Evolutionary conservation across 1,284 basidiomycete species (phyloP).

Genomic region (Papiliotrema nemorosa): DNA sequence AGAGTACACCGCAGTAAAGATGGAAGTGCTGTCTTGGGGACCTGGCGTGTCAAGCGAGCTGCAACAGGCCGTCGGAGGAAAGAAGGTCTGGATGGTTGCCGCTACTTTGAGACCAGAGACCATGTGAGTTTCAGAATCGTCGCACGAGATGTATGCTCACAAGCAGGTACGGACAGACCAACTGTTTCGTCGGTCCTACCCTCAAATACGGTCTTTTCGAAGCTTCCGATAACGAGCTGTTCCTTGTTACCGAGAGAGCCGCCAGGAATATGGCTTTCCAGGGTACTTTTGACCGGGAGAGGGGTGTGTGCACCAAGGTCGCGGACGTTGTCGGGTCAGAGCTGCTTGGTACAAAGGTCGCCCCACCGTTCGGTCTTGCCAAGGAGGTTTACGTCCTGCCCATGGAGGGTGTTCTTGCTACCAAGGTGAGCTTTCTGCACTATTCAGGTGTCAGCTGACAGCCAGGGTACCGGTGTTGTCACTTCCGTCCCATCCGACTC

Average conservation of each 20-base stretch:
- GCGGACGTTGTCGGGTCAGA: conserved; percentile 71
- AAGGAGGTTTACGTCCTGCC: conserved; percentile 92
- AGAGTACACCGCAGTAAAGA: conserved; percentile 94
- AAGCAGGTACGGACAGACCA: conserved; percentile 90
- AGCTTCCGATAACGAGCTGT: conserved; percentile 78
- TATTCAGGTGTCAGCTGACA: neutral
- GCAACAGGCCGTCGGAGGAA: conserved; percentile 65
- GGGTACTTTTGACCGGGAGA: conserved; percentile 64
- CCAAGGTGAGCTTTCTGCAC: conserved; percentile 59
- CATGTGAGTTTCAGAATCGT: conserved; percentile 60
- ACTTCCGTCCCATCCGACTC: conserved; percentile 98
- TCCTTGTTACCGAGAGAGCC: conserved; percentile 82
- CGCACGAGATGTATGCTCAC: conserved; percentile 7
- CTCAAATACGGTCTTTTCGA: conserved; percentile 93
- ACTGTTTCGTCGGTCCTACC: conserved; percentile 88
- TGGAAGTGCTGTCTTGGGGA: conserved; percentile 82
- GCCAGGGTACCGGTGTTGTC: conserved; percentile 92
- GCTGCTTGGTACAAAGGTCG: conserved; percentile 85
- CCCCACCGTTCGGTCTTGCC: conserved; percentile 78
- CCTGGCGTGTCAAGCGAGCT: conserved; percentile 58
- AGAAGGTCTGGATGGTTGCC: conserved; percentile 87
- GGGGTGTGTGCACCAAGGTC: conserved; percentile 69
- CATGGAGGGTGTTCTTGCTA: conserved; percentile 94
- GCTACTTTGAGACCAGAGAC: conserved; percentile 97
- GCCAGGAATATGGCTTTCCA: conserved; percentile 99